Evolutionary conservation across 2,329 filamentous ascomycete species (phyloP).

Genomic region (Dichotomopilus funicola): DNA sequence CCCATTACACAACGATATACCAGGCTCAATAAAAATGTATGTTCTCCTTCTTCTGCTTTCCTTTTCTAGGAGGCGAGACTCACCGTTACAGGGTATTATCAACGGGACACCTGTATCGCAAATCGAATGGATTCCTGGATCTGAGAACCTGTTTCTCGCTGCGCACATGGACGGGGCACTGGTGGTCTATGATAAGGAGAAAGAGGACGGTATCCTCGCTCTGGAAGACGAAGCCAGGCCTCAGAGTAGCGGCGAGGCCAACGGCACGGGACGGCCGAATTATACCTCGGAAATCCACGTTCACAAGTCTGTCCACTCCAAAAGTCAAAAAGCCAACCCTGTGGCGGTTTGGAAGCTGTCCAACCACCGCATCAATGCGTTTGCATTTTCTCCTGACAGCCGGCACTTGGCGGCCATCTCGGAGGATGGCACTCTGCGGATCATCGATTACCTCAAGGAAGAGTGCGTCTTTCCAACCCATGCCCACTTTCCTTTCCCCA

Average conservation of each 20-base stretch:
- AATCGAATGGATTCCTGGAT: slow-evolving; percentile 89
- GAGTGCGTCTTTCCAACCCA: slow-evolving; percentile 49
- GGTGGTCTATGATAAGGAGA: slow-evolving; percentile 95
- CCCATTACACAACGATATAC: slow-evolving; percentile 94
- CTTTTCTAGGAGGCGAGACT: slow-evolving; percentile 12
- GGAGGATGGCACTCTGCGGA: slow-evolving; percentile 81
- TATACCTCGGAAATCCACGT: slow-evolving; percentile 56
- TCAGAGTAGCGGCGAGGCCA: slow-evolving; percentile 44
- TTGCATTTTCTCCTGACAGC: slow-evolving; percentile 86
- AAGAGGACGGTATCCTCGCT: slow-evolving; percentile 75
- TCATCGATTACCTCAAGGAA: slow-evolving; percentile 89
- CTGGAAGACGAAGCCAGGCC: slow-evolving; percentile 57
- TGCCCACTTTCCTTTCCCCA: not conserved
- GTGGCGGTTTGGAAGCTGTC: slow-evolving; percentile 89
- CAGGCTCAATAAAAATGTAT: slow-evolving; percentile 88
- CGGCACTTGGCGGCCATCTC: slow-evolving; percentile 83
- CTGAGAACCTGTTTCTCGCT: slow-evolving; percentile 86
- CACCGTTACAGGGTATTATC: slow-evolving; percentile 62
- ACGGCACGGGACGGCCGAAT: slow-evolving; percentile 31
- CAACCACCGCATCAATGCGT: slow-evolving; percentile 82
- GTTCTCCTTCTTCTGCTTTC: slow-evolving; percentile 19
- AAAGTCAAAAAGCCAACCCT: slow-evolving; percentile 88
- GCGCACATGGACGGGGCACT: slow-evolving; percentile 87
- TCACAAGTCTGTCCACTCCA: slow-evolving; percentile 86
- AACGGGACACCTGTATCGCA: slow-evolving; percentile 79